Evolutionary conservation across 148 eudicot species (phyloP).

Genomic region (Polygonum maritimum): DNA sequence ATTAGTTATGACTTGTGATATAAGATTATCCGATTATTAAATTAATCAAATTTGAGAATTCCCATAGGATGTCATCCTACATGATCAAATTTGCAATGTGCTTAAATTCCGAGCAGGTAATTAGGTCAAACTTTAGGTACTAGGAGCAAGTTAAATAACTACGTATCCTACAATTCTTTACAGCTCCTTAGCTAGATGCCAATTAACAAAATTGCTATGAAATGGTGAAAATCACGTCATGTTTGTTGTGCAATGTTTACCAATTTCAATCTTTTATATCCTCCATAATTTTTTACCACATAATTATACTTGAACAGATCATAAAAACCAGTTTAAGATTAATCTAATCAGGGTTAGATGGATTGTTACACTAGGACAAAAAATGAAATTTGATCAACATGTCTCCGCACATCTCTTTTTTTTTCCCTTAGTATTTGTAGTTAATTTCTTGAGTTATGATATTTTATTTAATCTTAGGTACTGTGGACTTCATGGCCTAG

Average conservation of each 20-base stretch:
- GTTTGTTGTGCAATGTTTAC: not conserved
- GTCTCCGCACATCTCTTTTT: constrained; percentile 4
- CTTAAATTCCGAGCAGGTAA: not conserved
- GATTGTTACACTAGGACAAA: not conserved
- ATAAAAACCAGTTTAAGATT: not conserved
- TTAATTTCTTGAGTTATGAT: not conserved
- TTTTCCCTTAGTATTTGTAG: not conserved
- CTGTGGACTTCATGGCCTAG: constrained; percentile 9
- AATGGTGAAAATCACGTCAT: constrained; percentile 2
- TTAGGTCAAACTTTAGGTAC: not conserved
- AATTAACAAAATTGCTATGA: not conserved
- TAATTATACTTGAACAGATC: not conserved
- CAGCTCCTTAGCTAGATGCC: not conserved
- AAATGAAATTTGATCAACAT: constrained; percentile 1
- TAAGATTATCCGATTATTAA: not conserved
- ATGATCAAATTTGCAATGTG: not conserved
- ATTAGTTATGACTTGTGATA: no score
- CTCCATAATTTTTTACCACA: not conserved
- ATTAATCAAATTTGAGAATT: not conserved
- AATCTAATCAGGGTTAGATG: not conserved
- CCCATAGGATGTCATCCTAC: not conserved
- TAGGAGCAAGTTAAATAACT: not conserved
- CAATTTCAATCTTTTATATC: not conserved
- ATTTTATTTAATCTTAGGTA: not conserved
- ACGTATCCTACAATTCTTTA: not conserved